A percentile compares a stretch with the other conserved stretches of the same genome.
phyloP scores from a whole-genome alignment of 148 eudicot species.

The Beta vulgaris region DNA sequence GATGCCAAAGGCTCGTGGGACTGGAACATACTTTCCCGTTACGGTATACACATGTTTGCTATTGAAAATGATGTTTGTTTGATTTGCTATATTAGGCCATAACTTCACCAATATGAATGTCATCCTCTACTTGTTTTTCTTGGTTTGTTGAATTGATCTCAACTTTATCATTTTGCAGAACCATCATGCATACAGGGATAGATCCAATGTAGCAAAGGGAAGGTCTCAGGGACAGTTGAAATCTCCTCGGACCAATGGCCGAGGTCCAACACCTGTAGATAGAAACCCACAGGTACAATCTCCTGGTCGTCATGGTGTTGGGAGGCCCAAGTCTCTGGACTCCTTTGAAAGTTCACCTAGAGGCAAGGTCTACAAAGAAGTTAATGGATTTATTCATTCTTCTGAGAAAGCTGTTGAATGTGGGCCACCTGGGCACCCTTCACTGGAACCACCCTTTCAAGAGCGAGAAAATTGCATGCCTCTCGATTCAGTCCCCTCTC shows the following conservation, averaged over 20 bases:
- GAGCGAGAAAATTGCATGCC: constrained; percentile 34
- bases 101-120: not conserved
- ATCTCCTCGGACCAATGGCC: constrained; percentile 56
- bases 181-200: constrained; percentile 46
- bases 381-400: constrained; percentile 35
- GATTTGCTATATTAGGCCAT: not conserved
- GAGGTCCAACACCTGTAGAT: constrained; percentile 33
- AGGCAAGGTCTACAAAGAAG: constrained; percentile 34
- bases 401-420: constrained; percentile 34
- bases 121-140: not conserved
- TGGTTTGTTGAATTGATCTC: constrained; percentile 1
- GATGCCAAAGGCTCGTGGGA: constrained; percentile 59
- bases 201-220: constrained; percentile 42
- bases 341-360: constrained; percentile 35
- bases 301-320: constrained; percentile 32
- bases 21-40: constrained; percentile 78
- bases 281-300: constrained; percentile 34
- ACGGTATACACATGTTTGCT: constrained; percentile 42
- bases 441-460: constrained; percentile 11
- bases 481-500: constrained; percentile 26
- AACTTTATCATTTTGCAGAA: constrained; percentile 44
- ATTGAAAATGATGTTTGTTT: constrained; percentile 6
- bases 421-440: constrained; percentile 27
- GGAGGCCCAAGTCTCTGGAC: constrained; percentile 28
- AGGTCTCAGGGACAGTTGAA: constrained; percentile 44